Conservation (phyloP, 2,329 filamentous ascomycete species). For the Cladosporium halotolerans region DNA sequence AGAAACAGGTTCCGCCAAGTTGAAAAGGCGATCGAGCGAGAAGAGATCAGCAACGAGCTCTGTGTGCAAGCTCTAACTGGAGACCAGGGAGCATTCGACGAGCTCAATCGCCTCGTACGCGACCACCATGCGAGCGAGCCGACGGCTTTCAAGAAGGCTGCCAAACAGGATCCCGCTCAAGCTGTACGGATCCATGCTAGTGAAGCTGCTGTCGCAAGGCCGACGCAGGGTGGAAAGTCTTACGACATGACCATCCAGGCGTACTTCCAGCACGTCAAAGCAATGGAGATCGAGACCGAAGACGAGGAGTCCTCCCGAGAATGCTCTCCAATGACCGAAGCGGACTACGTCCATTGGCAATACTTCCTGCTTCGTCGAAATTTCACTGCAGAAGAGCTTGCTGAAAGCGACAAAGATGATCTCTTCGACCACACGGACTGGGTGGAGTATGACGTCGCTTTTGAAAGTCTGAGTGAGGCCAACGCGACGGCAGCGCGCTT, state of each 20-base stretch:
- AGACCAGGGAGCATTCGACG: not conserved
- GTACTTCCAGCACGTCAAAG: not conserved
- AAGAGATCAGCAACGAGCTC: not conserved
- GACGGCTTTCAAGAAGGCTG: not conserved
- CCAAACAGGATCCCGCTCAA: not conserved
- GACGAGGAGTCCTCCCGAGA: not conserved
- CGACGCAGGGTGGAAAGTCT: constrained; percentile 1
- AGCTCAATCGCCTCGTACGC: not conserved
- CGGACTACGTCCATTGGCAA: not conserved
- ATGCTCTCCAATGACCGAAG: not conserved
- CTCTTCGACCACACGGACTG: not conserved
- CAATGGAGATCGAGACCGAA: not conserved
- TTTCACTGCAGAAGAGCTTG: not conserved
- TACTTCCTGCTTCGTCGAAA: constrained; percentile 2
- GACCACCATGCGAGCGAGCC: not conserved
- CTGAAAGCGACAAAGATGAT: not conserved
- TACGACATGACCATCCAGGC: not conserved
- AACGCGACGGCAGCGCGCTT: not conserved
- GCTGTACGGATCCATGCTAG: not conserved
- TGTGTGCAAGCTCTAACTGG: not conserved
- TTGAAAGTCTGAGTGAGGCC: not conserved
- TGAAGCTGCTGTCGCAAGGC: not conserved
- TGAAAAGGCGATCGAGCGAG: not conserved
- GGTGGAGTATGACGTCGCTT: not conserved
- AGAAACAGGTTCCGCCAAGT: not conserved